Conservation (phyloP, 768 basidiomycete genomes). For the Leccinum aurantiacum region DNA sequence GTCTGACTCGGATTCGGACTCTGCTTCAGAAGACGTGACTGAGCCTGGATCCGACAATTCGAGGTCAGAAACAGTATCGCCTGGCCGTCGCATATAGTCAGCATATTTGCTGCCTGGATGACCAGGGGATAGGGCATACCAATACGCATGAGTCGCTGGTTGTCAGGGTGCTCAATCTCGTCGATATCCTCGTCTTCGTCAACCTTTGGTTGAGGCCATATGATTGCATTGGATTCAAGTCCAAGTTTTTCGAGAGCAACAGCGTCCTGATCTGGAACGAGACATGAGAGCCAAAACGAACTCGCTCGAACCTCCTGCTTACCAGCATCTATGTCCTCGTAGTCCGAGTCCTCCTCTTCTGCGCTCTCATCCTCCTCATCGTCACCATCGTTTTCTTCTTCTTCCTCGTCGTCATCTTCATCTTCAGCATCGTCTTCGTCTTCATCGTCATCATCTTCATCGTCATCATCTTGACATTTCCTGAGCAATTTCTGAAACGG, state of each 20-base stretch:
- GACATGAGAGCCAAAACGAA: conserved; percentile 1
- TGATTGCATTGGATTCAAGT: conserved; percentile 68
- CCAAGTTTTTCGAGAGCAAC: conserved; percentile 53
- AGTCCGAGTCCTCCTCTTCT: conserved; percentile 52
- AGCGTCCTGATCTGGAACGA: conserved; percentile 47
- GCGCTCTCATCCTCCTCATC: conserved; percentile 33
- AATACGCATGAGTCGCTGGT: conserved; percentile 73
- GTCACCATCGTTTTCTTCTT: conserved; percentile 4
- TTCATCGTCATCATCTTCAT: conserved; percentile 35
- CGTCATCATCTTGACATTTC: conserved; percentile 37
- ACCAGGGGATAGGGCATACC: conserved; percentile 40
- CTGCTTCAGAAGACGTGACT: conserved; percentile 50
- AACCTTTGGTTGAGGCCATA: conserved; percentile 71
- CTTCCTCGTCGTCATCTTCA: conserved; percentile 18
- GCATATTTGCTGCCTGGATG: background rate
- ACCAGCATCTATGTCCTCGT: conserved; percentile 70
- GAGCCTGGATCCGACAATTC: conserved; percentile 61
- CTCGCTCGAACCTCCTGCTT: conserved; percentile 25
- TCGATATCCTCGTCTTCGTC: conserved; percentile 65
- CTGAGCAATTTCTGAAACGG: conserved; percentile 77
- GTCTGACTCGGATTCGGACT: conserved; percentile 41
- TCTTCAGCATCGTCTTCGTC: conserved; percentile 33
- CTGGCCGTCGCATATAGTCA: conserved; percentile 26
- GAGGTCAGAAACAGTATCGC: conserved; percentile 63
- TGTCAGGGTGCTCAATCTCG: conserved; percentile 61